Percentiles rank a stretch among this genome's conserved stretches.
phyloP scores from a whole-genome alignment of 257 asterid species.

The Henckelia pumila region DNA sequence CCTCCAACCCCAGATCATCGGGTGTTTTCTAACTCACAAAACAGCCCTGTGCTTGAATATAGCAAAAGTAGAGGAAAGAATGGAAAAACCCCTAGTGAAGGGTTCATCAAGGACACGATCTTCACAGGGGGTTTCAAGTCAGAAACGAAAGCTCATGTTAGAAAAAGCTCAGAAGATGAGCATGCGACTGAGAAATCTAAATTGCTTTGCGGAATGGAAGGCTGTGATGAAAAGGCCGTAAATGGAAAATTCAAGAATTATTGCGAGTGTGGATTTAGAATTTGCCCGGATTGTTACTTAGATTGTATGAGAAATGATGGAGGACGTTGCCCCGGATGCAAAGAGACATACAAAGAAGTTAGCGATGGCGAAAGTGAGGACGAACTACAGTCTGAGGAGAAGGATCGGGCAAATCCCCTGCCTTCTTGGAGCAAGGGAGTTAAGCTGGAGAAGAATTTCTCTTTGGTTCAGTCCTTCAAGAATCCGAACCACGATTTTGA shows the following conservation, averaged over 20 bases:
- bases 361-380: constrained; percentile 47
- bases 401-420: constrained; percentile 60
- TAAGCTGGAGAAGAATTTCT: constrained; percentile 69
- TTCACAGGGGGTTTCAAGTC: constrained; percentile 89
- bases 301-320: constrained; percentile 53
- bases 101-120: constrained; percentile 67
- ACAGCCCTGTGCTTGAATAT: constrained; percentile 39
- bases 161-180: constrained; percentile 53
- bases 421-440: constrained; percentile 54
- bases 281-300: constrained; percentile 66
- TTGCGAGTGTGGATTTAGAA: constrained; percentile 81
- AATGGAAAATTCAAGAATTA: constrained; percentile 37
- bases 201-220: constrained; percentile 60
- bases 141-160: constrained; percentile 61
- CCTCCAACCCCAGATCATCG: constrained; percentile 86
- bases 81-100: constrained; percentile 46
- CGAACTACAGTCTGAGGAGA: constrained; percentile 51
- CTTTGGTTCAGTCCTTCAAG: constrained; percentile 82
- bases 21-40: constrained; percentile 40
- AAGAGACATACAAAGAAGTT: constrained; percentile 55
- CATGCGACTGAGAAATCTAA: constrained; percentile 45
- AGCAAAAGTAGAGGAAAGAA: constrained; percentile 40
- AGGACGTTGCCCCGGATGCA: constrained; percentile 84
- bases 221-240: constrained; percentile 66
- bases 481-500: constrained; percentile 86